phyloP scores from a whole-genome alignment of 768 basidiomycete species.

The Suillus paluster region DNA sequence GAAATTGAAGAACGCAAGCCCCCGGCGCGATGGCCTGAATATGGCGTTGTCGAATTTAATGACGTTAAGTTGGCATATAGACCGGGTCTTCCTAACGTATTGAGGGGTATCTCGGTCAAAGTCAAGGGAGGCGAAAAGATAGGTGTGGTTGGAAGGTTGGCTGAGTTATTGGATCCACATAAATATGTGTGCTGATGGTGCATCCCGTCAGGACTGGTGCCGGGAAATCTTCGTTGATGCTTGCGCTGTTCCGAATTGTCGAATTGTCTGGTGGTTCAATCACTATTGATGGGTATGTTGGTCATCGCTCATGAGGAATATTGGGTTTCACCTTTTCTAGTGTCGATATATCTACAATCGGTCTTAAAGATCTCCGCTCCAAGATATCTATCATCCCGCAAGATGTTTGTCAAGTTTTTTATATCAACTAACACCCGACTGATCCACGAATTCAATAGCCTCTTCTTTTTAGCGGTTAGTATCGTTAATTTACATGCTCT shows the following conservation, averaged over 20 bases:
- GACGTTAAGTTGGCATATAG: constrained; percentile 68
- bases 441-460: constrained; percentile 44
- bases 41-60: constrained; percentile 64
- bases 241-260: constrained; percentile 36
- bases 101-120: constrained; percentile 65
- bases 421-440: neutral
- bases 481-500: constrained; percentile 32
- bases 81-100: constrained; percentile 68
- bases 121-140: constrained; percentile 75
- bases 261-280: constrained; percentile 58
- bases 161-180: neutral
- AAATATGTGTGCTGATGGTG: neutral
- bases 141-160: constrained; percentile 67
- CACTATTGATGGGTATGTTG: constrained; percentile 58
- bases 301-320: neutral
- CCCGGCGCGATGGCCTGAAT: constrained; percentile 61
- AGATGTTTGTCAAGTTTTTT: constrained; percentile 49
- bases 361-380: constrained; percentile 62
- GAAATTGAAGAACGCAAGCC: constrained; percentile 61
- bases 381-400: constrained; percentile 71
- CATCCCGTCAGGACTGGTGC: constrained; percentile 47
- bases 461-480: constrained; percentile 57
- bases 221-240: constrained; percentile 65
- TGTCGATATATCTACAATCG: constrained; percentile 69
- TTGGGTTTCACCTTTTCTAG: constrained; percentile 32